Conservation (phyloP, 805 yeast genomes). For the Diddensiella transvaalensis region DNA sequence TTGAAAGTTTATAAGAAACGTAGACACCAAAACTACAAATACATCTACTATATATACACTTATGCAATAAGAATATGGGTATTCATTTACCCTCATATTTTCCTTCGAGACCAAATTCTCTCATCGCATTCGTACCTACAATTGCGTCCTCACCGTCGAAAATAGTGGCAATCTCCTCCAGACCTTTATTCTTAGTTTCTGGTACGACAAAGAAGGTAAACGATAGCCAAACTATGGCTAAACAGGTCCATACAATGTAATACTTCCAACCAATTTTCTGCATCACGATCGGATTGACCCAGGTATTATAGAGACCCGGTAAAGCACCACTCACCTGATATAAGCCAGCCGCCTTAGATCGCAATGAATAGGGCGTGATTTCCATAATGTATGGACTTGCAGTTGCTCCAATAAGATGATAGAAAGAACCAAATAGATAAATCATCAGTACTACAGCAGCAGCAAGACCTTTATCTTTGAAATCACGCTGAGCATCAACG, state of each 20-base stretch:
- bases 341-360: conserved; percentile 37
- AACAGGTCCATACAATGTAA: conserved; percentile 41
- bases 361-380: conserved; percentile 28
- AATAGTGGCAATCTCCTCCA: conserved; percentile 67
- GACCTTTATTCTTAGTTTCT: conserved; percentile 81
- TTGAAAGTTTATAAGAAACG: no score
- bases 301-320: conserved; percentile 28
- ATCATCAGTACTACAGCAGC: conserved; percentile 17
- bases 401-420: conserved; percentile 15
- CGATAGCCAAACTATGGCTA: conserved; percentile 38
- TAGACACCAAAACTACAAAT: no score
- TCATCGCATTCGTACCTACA: conserved; percentile 29
- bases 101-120: conserved; percentile 5
- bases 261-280: conserved; percentile 42
- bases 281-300: conserved; percentile 40
- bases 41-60: no score
- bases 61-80: no score
- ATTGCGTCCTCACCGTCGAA: conserved; percentile 38
- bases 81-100: no score
- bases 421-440: conserved; percentile 15
- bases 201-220: conserved; percentile 74
- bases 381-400: conserved; percentile 20
- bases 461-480: conserved; percentile 7
- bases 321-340: neutral
- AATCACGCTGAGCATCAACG: conserved; percentile 6